Conservation (phyloP, 2,329 filamentous ascomycete genomes). For the Fusarium falciforme region DNA sequence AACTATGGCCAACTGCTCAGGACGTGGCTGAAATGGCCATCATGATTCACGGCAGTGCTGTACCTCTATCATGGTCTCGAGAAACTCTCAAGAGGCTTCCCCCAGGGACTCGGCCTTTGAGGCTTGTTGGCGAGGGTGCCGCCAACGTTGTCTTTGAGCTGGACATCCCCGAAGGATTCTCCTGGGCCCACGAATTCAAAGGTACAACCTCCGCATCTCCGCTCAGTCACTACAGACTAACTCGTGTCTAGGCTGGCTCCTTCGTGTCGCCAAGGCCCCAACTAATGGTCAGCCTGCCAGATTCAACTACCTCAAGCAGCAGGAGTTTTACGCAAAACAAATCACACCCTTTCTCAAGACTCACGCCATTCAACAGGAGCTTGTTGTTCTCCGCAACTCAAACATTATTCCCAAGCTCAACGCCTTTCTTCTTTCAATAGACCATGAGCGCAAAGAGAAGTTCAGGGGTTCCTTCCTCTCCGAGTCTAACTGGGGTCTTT, state of each 20-base stretch:
- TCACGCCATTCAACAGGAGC: slow-evolving; percentile 51
- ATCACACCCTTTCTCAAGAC: slow-evolving; percentile 50
- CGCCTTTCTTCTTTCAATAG: slow-evolving; percentile 60
- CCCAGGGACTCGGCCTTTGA: slow-evolving; percentile 48
- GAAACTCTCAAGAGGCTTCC: slow-evolving; percentile 49
- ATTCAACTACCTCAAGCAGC: slow-evolving; percentile 53
- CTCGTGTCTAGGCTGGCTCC: slow-evolving; percentile 47
- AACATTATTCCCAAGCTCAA: slow-evolving; percentile 61
- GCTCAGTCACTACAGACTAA: slow-evolving; percentile 24
- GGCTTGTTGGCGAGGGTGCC: slow-evolving; percentile 74
- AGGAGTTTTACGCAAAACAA: slow-evolving; percentile 50
- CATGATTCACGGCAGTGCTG: slow-evolving; percentile 40
- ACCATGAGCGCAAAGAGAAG: slow-evolving; percentile 56
- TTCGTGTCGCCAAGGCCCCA: slow-evolving; percentile 54
- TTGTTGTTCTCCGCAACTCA: slow-evolving; percentile 51
- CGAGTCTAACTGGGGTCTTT: slow-evolving; percentile 71
- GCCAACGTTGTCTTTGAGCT: slow-evolving; percentile 82
- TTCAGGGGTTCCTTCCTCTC: slow-evolving; percentile 63
- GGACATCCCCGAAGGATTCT: slow-evolving; percentile 51
- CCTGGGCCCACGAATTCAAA: slow-evolving; percentile 47
- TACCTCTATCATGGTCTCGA: slow-evolving; percentile 40
- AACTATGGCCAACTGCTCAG: slow-evolving; percentile 42
- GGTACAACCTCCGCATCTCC: slow-evolving; percentile 44
- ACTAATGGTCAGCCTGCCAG: slow-evolving; percentile 44
- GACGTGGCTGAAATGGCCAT: slow-evolving; percentile 45